phyloP scores from a whole-genome alignment of 306 rosid species.

The Dryas octopetala region DNA sequence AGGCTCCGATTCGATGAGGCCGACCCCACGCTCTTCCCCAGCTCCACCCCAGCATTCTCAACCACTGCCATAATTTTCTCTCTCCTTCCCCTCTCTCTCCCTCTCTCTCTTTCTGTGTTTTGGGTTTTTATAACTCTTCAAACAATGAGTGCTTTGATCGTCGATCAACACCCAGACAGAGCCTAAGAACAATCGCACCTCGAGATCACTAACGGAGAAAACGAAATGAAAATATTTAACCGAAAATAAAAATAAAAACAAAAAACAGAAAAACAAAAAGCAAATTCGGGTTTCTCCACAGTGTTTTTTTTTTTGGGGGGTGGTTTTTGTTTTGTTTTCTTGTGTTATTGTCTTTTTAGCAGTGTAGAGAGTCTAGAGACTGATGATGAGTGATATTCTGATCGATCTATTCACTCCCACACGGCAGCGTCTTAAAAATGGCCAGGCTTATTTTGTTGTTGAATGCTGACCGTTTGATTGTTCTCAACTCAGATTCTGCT shows the following conservation, averaged over 20 bases:
- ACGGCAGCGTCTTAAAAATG: no score
- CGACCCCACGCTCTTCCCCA: conserved; percentile 29
- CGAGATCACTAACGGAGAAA: conserved; percentile 27
- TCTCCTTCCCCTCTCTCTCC: neutral
- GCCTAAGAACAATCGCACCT: conserved; percentile 24
- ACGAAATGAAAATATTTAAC: conserved; percentile 6
- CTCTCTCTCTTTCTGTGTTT: neutral
- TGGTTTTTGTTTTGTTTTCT: no score
- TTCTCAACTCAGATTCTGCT: no score
- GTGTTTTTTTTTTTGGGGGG: neutral
- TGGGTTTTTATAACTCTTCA: neutral
- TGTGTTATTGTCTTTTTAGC: neutral
- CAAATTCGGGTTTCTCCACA: neutral
- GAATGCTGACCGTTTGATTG: no score
- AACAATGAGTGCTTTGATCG: neutral
- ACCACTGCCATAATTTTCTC: conserved; percentile 36
- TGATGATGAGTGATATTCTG: no score
- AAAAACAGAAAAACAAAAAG: neutral
- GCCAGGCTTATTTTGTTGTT: no score
- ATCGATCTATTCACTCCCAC: no score
- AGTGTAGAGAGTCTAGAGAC: no score
- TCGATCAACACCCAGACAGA: conserved; percentile 18
- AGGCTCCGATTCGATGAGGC: conserved; percentile 32
- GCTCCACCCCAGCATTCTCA: conserved; percentile 39
- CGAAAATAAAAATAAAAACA: neutral